Evolutionary conservation across 306 rosid species (phyloP).

Genomic region (Malus asiatica): DNA sequence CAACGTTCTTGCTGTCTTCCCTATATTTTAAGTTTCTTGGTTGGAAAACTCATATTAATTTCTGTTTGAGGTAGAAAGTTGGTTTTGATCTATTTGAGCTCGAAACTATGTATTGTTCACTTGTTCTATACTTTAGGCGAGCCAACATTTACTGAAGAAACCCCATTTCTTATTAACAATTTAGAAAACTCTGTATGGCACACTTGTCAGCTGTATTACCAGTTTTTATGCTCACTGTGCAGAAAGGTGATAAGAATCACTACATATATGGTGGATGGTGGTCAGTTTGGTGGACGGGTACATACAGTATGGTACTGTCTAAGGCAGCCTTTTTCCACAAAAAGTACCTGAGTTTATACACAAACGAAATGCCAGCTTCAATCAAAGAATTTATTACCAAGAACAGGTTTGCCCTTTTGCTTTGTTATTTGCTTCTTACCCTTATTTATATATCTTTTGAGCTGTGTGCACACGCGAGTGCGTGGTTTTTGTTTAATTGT

Average conservation of each 20-base stretch:
- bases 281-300: conserved; percentile 99
- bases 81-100: neutral
- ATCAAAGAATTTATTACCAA: conserved; percentile 61
- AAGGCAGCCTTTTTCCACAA: conserved; percentile 97
- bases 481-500: neutral
- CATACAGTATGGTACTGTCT: conserved; percentile 92
- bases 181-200: neutral
- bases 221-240: conserved; percentile 20
- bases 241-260: conserved; percentile 40
- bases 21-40: neutral
- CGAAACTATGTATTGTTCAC: neutral
- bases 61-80: neutral
- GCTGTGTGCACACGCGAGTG: neutral
- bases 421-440: neutral
- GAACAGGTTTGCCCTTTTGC: conserved; percentile 48
- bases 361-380: conserved; percentile 80
- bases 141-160: neutral
- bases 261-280: conserved; percentile 91
- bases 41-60: neutral
- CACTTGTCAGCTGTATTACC: neutral
- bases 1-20: neutral
- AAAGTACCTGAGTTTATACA: conserved; percentile 68
- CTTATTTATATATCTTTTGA: neutral
- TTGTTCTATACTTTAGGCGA: neutral
- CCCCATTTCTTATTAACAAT: neutral